phyloP scores from a whole-genome alignment of 257 asterid species.

The Jasminum sambac region DNA sequence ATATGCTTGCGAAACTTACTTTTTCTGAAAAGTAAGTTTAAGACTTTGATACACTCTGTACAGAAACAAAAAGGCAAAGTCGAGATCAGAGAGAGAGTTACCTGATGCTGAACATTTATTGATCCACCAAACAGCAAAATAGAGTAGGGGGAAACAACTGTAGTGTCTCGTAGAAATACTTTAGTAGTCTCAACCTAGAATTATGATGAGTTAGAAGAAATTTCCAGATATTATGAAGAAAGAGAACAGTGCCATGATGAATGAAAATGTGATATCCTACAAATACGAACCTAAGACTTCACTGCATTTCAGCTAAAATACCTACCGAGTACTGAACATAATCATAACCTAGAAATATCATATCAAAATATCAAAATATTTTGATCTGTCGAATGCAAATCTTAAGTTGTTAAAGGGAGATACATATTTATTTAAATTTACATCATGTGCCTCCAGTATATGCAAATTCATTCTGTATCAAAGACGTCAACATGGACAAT shows the following conservation, averaged over 20 bases:
- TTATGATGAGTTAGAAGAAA: slow-evolving; percentile 14
- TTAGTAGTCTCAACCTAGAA: slow-evolving; percentile 90
- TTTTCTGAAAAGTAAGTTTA: neutral
- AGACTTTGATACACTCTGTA: neutral
- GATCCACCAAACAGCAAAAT: slow-evolving; percentile 94
- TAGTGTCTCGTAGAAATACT: slow-evolving; percentile 85
- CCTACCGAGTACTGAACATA: neutral
- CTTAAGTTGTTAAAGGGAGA: neutral
- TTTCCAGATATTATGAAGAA: slow-evolving; percentile 21
- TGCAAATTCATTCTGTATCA: neutral
- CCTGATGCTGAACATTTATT: slow-evolving; percentile 88
- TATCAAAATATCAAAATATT: neutral
- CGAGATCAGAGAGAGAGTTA: slow-evolving; percentile 30
- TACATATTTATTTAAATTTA: neutral
- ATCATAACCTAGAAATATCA: neutral
- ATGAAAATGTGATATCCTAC: neutral
- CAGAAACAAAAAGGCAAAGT: neutral
- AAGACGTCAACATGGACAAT: neutral
- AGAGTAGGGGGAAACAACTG: slow-evolving; percentile 85
- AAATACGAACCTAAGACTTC: neutral
- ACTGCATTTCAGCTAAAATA: neutral
- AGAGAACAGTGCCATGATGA: neutral
- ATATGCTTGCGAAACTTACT: neutral
- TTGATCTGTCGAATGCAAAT: neutral
- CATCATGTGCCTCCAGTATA: neutral